Evolutionary conservation across 169 alveolate species (phyloP), one percentile per base, ranked within the genome.

Genomic region (Plasmodium sp.): DNA sequence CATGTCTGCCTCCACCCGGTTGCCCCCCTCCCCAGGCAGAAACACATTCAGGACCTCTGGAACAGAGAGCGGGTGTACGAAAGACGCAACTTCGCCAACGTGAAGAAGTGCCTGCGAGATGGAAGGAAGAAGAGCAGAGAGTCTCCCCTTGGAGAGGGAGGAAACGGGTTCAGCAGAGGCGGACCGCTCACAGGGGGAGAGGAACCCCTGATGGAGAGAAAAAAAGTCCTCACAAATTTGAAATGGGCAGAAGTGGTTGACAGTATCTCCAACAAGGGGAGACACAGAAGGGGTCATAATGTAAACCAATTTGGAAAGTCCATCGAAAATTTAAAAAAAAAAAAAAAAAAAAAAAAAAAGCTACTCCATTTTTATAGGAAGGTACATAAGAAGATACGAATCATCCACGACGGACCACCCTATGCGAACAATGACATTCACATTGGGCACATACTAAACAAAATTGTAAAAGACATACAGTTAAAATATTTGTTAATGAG

Each of bases 361-460:
- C 7, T 80, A 39, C 12, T 22, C n/a, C 81, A 90, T 58, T 41
- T 90, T 16, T 90, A 62, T 48, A 58, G 72, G n/a, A 79, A 39
- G 72, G 0, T 80, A 80, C 5, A 9, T 41, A 41, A 80, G 6
- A 90, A 80, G 16, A 80, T 90, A 36, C 83, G 84, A 31, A 94
- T 96, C 36, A 96, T 96, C 33, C 96, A 84, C 80, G 99, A 98
- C 84, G 99, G 99, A 14, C 99, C 99, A 22, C 99, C 99, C 36
- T 97, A 97, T 80, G 99, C 98, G 7, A 98, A 97, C 81, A 98
- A 98, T 43, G 95, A 83, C 2, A 95, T 97, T 73, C 99, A 98
- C 90, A 96, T 96, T 84, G 99, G 99, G 22, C 99, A 98, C 48
- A 96, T 97, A 83, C 91, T 97, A 27, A 97, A 97, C 95, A 97